Evolutionary conservation across 169 alveolate species (phyloP).

Genomic region (Eimeria praecox): DNA sequence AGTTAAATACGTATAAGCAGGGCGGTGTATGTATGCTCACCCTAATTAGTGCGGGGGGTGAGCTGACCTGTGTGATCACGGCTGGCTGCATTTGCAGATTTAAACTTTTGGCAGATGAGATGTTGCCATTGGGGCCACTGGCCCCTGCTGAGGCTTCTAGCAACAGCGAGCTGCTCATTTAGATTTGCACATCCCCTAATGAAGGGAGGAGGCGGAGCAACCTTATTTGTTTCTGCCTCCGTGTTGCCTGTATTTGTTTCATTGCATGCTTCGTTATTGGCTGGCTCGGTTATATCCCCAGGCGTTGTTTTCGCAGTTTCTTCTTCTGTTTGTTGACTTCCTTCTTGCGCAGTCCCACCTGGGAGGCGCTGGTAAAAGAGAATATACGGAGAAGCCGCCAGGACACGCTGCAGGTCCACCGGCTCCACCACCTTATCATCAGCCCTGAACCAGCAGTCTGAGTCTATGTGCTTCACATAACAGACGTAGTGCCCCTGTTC

Average conservation of each 20-base stretch:
- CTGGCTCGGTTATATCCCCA: background rate
- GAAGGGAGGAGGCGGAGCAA: background rate
- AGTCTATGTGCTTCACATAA: conserved; percentile 67
- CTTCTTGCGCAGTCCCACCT: background rate
- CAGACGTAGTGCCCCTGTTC: conserved; percentile 81
- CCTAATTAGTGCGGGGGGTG: too few species aligned
- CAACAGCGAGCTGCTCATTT: conserved; percentile 1
- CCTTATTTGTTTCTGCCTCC: background rate
- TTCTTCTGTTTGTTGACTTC: background rate
- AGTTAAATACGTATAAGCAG: background rate
- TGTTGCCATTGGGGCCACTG: conserved; percentile 61
- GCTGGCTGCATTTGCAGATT: background rate
- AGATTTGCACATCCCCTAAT: conserved; percentile 5
- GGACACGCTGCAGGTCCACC: conserved; percentile 67
- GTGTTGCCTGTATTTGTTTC: background rate
- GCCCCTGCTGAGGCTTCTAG: conserved; percentile 47
- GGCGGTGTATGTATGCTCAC: background rate
- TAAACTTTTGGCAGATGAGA: background rate
- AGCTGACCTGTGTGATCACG: background rate
- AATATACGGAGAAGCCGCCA: conserved; percentile 73
- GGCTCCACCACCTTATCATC: conserved; percentile 70
- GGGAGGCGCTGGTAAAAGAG: conserved; percentile 77
- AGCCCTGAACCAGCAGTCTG: conserved; percentile 70
- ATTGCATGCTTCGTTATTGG: background rate
- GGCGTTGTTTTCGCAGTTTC: background rate